Conservation (phyloP, 2,329 filamentous ascomycete species). For the Pseudogymnoascus sp. region DNA sequence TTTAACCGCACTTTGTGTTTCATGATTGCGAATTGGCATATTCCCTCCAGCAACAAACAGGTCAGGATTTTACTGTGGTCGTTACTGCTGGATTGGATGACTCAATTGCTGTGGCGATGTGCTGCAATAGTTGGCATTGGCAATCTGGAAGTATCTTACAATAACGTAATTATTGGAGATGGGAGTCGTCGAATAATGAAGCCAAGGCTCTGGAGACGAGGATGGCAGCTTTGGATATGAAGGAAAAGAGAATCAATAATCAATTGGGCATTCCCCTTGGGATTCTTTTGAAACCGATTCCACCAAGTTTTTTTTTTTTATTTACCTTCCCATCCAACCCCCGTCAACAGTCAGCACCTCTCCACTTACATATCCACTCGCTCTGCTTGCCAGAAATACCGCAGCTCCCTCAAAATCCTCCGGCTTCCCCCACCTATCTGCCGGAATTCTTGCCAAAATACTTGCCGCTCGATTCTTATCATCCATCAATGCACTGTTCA, state of each 20-base stretch:
- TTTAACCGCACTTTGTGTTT: too few species aligned
- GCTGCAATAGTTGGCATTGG: not conserved
- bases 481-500: conserved; percentile 77
- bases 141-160: not conserved
- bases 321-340: conserved; percentile 81
- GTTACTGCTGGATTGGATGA: not conserved
- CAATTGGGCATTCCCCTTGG: not conserved
- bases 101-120: not conserved
- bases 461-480: conserved; percentile 61
- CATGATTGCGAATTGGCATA: too few species aligned
- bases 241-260: not conserved
- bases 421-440: conserved; percentile 71
- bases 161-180: not conserved
- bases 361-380: conserved; percentile 72
- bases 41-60: too few species aligned
- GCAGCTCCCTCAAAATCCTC: conserved; percentile 83
- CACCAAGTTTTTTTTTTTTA: not conserved
- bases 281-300: not conserved
- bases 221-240: not conserved
- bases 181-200: not conserved
- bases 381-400: conserved; percentile 67
- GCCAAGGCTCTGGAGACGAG: not conserved
- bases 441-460: conserved; percentile 75
- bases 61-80: too few species aligned
- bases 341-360: conserved; percentile 80